phyloP scores from a whole-genome alignment of 192 early-diverging fungal genomes.

The Coemansia sp. region DNA sequence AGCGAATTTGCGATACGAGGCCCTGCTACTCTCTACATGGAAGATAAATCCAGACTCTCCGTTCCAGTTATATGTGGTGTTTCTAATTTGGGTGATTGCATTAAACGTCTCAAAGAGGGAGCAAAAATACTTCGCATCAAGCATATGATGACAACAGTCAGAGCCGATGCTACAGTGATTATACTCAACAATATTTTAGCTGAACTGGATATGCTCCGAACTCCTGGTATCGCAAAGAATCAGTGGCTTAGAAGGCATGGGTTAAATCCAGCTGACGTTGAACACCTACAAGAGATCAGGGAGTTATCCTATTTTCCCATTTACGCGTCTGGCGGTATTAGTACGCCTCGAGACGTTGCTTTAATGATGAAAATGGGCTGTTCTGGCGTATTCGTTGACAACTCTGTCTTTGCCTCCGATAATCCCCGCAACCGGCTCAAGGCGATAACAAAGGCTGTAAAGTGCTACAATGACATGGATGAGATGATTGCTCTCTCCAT shows the following conservation, averaged over 20 bases:
- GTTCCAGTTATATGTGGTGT: neutral
- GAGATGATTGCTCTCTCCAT: neutral
- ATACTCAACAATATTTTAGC: neutral
- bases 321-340: neutral
- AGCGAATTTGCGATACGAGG: slow-evolving; percentile 3
- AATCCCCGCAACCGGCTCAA: neutral
- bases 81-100: neutral
- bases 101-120: neutral
- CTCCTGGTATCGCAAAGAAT: too few species aligned
- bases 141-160: neutral
- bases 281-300: neutral
- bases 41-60: neutral
- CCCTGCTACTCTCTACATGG: neutral
- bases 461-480: neutral
- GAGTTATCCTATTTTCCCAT: neutral
- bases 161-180: neutral
- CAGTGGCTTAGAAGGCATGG: neutral
- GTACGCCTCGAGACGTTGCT: neutral
- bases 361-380: neutral
- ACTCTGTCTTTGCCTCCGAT: neutral
- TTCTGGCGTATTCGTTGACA: neutral
- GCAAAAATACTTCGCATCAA: neutral
- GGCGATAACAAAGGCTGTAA: neutral
- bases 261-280: neutral
- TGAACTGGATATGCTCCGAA: neutral